Percentiles rank a stretch among this genome's conserved stretches.
phyloP scores from a whole-genome alignment of 1,139 yeast genomes.

The Debaryomyces psychrophilus region DNA sequence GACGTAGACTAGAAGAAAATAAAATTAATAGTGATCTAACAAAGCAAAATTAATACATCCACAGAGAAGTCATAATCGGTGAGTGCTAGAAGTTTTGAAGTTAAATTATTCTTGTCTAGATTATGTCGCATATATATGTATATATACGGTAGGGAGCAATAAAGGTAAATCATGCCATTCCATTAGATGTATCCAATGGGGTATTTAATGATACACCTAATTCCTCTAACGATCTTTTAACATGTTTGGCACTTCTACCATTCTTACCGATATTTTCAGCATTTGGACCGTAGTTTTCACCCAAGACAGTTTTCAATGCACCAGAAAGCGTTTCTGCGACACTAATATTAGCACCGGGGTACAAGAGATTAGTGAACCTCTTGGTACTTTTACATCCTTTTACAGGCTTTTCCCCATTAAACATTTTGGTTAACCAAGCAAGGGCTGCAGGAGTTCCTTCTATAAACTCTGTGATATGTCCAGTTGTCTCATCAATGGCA shows the following conservation, averaged over 20 bases:
- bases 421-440: slow-evolving; percentile 13
- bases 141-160: neutral
- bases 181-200: neutral
- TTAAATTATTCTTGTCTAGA: no score
- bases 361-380: slow-evolving; percentile 27
- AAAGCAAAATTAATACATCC: no score
- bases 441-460: slow-evolving; percentile 14
- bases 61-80: no score
- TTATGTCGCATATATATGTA: neutral
- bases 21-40: no score
- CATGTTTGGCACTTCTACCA: neutral
- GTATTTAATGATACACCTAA: neutral
- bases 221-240: slow-evolving; percentile 1
- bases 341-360: slow-evolving; percentile 22
- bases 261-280: slow-evolving; percentile 2
- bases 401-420: slow-evolving; percentile 11
- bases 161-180: neutral
- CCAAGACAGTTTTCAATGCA: slow-evolving; percentile 1
- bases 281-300: slow-evolving; percentile 6
- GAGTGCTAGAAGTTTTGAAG: no score
- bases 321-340: slow-evolving; percentile 4
- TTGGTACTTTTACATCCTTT: slow-evolving; percentile 18
- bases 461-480: slow-evolving; percentile 13
- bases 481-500: slow-evolving; percentile 13
- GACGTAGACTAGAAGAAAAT: no score